Evolutionary conservation across 805 yeast genomes (phyloP).

Genomic region (Kazachstania africana): DNA sequence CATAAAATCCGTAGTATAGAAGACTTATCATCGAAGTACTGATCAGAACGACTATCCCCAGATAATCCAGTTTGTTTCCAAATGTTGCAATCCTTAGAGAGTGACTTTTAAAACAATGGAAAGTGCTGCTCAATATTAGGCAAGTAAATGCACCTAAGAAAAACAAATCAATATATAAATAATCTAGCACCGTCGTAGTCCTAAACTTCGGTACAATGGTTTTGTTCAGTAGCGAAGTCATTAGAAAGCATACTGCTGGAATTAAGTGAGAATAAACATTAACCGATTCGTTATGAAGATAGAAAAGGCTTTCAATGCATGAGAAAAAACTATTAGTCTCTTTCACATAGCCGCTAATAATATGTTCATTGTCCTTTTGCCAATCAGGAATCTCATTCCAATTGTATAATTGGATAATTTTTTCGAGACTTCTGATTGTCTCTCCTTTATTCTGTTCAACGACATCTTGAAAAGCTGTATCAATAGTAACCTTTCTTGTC

Average conservation of each 20-base stretch:
- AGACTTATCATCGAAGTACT: conserved; percentile 48
- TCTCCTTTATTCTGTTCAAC: neutral
- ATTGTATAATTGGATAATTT: conserved; percentile 11
- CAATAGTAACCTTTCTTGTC: neutral
- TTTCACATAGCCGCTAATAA: conserved; percentile 48
- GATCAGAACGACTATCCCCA: conserved; percentile 61
- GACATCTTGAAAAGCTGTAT: neutral
- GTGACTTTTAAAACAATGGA: conserved; percentile 58
- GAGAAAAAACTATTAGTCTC: conserved; percentile 36
- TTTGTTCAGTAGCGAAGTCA: conserved; percentile 17
- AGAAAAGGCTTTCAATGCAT: conserved; percentile 39
- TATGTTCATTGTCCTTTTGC: conserved; percentile 65
- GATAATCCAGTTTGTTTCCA: conserved; percentile 64
- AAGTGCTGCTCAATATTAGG: conserved; percentile 49
- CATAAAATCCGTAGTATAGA: conserved; percentile 37
- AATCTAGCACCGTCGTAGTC: conserved; percentile 32
- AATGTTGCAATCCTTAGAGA: conserved; percentile 39
- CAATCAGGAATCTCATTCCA: conserved; percentile 52
- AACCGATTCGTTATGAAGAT: conserved; percentile 62
- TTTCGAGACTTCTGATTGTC: conserved; percentile 4
- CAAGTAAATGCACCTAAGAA: conserved; percentile 49
- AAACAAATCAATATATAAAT: conserved; percentile 24
- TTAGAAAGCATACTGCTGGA: conserved; percentile 25
- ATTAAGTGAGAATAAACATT: conserved; percentile 59
- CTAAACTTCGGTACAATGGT: conserved; percentile 29